Evolutionary conservation across 192 early-diverging fungal genomes (phyloP).

Genomic region (Entophlyctis helioformis): DNA sequence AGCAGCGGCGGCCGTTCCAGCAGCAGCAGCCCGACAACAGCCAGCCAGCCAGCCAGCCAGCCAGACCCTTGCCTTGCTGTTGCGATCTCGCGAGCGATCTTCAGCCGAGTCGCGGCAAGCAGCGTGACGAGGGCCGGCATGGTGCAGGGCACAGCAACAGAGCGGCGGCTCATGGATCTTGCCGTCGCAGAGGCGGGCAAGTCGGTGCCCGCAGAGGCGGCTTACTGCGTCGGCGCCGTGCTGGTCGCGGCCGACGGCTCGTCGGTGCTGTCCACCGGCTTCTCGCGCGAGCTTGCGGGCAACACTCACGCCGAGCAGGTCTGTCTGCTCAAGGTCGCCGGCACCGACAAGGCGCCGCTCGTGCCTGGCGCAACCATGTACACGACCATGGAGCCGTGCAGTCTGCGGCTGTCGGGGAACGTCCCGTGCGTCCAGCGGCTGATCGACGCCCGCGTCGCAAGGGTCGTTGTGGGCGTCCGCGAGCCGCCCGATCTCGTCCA

Average conservation of each 20-base stretch:
- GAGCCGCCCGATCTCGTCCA: conserved; percentile 83
- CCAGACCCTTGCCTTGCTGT: no score
- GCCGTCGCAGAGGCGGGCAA: conserved; percentile 75
- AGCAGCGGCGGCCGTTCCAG: no score
- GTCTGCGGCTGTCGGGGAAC: conserved; percentile 56
- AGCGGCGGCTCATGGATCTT: conserved; percentile 41
- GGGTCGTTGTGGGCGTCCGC: conserved; percentile 75
- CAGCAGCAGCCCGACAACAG: no score
- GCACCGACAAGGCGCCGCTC: not conserved
- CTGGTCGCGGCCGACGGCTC: conserved; percentile 29
- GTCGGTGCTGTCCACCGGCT: conserved; percentile 75
- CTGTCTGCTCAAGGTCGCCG: conserved; percentile 62
- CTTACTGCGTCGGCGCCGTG: conserved; percentile 91
- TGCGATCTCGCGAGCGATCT: no score
- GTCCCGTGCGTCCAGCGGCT: conserved; percentile 64
- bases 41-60: no score
- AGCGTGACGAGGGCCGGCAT: no score
- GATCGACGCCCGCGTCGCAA: conserved; percentile 48
- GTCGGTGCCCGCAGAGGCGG: conserved; percentile 62
- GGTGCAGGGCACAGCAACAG: no score
- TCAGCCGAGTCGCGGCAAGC: no score
- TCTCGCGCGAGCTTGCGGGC: conserved; percentile 84
- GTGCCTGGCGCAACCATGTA: conserved; percentile 60
- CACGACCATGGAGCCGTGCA: conserved; percentile 98
- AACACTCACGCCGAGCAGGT: conserved; percentile 97